These are phyloP conservation scores for Xylariales sp. DNA, from an alignment of 2,329 filamentous ascomycete genomes.

Conservation along the genomic window DNA sequence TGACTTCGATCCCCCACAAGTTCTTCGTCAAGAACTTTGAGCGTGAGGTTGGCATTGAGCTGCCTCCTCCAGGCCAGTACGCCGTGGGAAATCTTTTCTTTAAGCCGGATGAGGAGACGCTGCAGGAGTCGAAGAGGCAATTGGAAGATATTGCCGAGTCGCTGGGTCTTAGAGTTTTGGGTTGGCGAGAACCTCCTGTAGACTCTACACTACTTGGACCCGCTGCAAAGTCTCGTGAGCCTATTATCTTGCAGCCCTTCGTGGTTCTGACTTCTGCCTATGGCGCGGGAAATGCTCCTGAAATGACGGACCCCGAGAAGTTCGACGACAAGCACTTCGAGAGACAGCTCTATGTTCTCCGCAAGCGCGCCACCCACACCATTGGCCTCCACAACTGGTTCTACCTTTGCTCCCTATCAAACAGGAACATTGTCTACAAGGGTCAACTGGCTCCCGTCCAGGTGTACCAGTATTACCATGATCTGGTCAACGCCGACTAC, in stretches of 20 bases:
- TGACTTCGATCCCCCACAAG: slow-evolving; percentile 97
- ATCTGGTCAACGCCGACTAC: slow-evolving; percentile 94
- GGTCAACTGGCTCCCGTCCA: slow-evolving; percentile 90
- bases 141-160: slow-evolving; percentile 92
- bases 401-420: slow-evolving; percentile 92
- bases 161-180: slow-evolving; percentile 83
- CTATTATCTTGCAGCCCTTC: slow-evolving; percentile 91
- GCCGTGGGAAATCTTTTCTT: slow-evolving; percentile 98
- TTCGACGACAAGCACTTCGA: slow-evolving; percentile 88
- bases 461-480: slow-evolving; percentile 97
- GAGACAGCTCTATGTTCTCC: slow-evolving; percentile 86
- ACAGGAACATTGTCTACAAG: slow-evolving; percentile 99
- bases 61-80: slow-evolving; percentile 88
- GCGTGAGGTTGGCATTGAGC: slow-evolving; percentile 79
- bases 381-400: slow-evolving; percentile 98
- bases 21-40: slow-evolving; percentile 99
- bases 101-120: slow-evolving; percentile 87
- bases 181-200: slow-evolving; percentile 92
- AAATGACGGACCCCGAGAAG: slow-evolving; percentile 69
- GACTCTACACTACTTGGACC: slow-evolving; percentile 92
- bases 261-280: slow-evolving; percentile 85
- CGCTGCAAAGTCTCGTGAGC: slow-evolving; percentile 89
- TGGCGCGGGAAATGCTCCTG: slow-evolving; percentile 73
- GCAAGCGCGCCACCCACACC: slow-evolving; percentile 91
- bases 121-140: slow-evolving; percentile 85